Evolutionary conservation across 768 basidiomycete genomes (phyloP).

Genomic region (Suillus lakei): DNA sequence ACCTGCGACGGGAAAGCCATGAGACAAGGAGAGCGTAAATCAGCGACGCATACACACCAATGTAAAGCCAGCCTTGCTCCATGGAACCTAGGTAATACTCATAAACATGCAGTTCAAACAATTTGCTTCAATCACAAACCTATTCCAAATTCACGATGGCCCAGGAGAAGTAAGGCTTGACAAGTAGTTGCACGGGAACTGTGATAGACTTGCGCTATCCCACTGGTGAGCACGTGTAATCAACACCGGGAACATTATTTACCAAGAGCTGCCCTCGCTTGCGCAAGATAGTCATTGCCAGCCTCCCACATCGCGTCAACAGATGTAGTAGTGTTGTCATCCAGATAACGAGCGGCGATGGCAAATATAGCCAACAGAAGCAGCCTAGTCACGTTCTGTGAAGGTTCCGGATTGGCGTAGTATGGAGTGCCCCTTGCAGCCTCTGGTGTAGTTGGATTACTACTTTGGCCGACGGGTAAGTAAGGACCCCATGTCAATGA

Average conservation of each 20-base stretch:
- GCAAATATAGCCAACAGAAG: constrained; percentile 83
- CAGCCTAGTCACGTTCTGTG: constrained; percentile 69
- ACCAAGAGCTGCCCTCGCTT: constrained; percentile 70
- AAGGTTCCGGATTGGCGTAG: constrained; percentile 44
- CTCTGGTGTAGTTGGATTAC: constrained; percentile 40
- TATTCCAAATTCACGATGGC: constrained; percentile 86
- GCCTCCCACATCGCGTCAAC: constrained; percentile 73
- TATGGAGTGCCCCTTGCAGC: constrained; percentile 16
- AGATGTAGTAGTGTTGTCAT: constrained; percentile 47
- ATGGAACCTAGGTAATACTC: constrained; percentile 50
- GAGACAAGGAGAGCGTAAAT: not conserved
- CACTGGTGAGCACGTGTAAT: constrained; percentile 11
- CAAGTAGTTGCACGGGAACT: constrained; percentile 75
- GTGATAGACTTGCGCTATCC: constrained; percentile 64
- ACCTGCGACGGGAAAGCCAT: constrained; percentile 38
- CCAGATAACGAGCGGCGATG: constrained; percentile 75
- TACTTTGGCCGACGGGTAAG: constrained; percentile 34
- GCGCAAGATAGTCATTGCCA: constrained; percentile 64
- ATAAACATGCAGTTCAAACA: constrained; percentile 16
- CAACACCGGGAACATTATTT: constrained; percentile 15
- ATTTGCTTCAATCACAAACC: constrained; percentile 45
- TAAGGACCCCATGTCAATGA: constrained; percentile 14
- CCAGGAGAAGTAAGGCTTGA: constrained; percentile 79
- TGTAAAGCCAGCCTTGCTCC: constrained; percentile 87
- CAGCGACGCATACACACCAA: constrained; percentile 47